Evolutionary conservation across 805 yeast genomes (phyloP).

Genomic region (Candida pini): DNA sequence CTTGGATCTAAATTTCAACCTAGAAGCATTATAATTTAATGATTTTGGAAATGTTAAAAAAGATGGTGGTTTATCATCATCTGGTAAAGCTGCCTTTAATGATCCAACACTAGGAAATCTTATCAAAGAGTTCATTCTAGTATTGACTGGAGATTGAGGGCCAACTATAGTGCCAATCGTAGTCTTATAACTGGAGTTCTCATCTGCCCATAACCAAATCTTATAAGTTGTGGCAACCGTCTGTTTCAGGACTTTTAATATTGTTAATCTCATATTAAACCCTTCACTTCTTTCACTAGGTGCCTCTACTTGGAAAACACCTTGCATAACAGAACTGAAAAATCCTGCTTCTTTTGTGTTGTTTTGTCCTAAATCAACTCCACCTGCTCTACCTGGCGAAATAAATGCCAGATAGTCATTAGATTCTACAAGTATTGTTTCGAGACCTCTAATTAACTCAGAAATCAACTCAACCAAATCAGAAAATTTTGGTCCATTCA

Average conservation of each 20-base stretch:
- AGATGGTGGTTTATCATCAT: constrained; percentile 16
- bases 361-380: constrained; percentile 5
- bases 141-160: constrained; percentile 11
- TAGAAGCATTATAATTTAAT: constrained; percentile 42
- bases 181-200: constrained; percentile 20
- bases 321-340: constrained; percentile 66
- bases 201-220: constrained; percentile 71
- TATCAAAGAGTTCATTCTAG: constrained; percentile 13
- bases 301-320: constrained; percentile 71
- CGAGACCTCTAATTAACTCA: constrained; percentile 51
- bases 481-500: constrained; percentile 9
- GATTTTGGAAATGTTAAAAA: constrained; percentile 28
- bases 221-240: constrained; percentile 49
- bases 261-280: constrained; percentile 47
- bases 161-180: constrained; percentile 1
- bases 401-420: constrained; percentile 42
- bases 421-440: constrained; percentile 54
- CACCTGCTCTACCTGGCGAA: constrained; percentile 12
- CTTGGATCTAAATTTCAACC: constrained; percentile 65
- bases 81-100: constrained; percentile 3
- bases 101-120: constrained; percentile 2
- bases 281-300: constrained; percentile 46
- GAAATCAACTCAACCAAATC: constrained; percentile 37
- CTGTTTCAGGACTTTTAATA: constrained; percentile 59
- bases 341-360: constrained; percentile 40